A percentile compares a stretch with the other conserved stretches of the same genome.
These are phyloP conservation scores for Tuber aestivum DNA, from an alignment of 495 filamentous ascomycete genomes.

Conservation along the genomic window DNA sequence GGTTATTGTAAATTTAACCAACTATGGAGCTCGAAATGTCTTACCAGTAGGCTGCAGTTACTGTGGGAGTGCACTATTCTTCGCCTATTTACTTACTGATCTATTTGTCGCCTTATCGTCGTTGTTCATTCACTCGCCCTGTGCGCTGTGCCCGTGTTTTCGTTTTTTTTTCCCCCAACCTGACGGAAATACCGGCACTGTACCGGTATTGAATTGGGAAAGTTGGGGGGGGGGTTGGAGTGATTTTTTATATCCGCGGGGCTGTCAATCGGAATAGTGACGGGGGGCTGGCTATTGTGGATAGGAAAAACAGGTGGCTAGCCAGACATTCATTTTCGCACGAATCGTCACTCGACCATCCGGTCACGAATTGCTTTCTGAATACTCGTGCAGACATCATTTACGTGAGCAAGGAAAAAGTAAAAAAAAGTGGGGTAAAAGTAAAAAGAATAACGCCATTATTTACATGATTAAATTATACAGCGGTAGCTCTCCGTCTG, in stretches of 20 bases:
- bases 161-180: background rate
- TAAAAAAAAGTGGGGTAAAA: no score
- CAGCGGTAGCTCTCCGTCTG: background rate
- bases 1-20: no score
- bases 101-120: no score
- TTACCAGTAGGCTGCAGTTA: no score
- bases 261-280: background rate
- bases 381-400: background rate
- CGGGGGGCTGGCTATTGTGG: background rate
- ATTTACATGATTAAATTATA: conserved; percentile 3
- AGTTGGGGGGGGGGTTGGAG: background rate
- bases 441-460: background rate
- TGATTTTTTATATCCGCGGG: background rate
- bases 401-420: background rate
- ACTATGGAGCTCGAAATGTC: no score
- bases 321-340: background rate
- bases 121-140: background rate
- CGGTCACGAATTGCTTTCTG: background rate
- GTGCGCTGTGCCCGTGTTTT: background rate
- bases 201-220: no score
- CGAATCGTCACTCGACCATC: background rate
- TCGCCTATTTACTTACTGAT: background rate
- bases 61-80: no score
- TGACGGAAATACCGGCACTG: background rate
- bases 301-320: background rate